These are phyloP conservation scores for Macroventuria anomochaeta DNA, from an alignment of 2,329 filamentous ascomycete genomes.

Conservation along the genomic window DNA sequence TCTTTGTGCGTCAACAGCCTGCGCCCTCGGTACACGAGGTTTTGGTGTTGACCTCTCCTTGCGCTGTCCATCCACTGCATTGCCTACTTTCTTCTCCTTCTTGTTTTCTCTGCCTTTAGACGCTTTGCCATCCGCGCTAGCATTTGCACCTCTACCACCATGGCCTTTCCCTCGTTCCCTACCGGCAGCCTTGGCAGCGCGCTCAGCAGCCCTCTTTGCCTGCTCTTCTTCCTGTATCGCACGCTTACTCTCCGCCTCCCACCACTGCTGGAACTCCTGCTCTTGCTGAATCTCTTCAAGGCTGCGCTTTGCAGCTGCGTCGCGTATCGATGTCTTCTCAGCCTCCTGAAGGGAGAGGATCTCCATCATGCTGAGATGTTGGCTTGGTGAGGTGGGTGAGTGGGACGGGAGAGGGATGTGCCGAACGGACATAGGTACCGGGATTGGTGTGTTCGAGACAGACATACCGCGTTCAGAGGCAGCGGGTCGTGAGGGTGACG, in stretches of 20 bases:
- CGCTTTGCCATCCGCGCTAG: neutral
- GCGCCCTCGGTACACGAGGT: neutral
- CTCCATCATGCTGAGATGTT: constrained; percentile 80
- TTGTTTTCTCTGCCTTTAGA: constrained; percentile 20
- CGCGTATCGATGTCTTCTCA: constrained; percentile 81
- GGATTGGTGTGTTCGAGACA: constrained; percentile 43
- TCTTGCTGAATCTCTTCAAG: constrained; percentile 95
- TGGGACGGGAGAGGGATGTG: constrained; percentile 62
- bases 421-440: constrained; percentile 54
- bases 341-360: constrained; percentile 87
- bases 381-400: constrained; percentile 66
- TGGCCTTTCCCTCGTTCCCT: constrained; percentile 38
- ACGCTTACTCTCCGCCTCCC: constrained; percentile 82
- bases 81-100: constrained; percentile 37
- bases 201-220: constrained; percentile 47
- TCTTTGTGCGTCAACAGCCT: neutral
- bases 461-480: constrained; percentile 44
- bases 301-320: constrained; percentile 85
- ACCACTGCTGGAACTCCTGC: constrained; percentile 96
- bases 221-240: constrained; percentile 66
- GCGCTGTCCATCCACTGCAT: constrained; percentile 17
- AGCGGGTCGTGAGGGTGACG: constrained; percentile 35
- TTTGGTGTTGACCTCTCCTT: constrained; percentile 20
- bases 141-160: constrained; percentile 26
- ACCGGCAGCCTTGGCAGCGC: constrained; percentile 27